These are phyloP conservation scores for Trypanosomatidae sp. DNA, from an alignment of 208 protist species.

Conservation along the genomic window DNA sequence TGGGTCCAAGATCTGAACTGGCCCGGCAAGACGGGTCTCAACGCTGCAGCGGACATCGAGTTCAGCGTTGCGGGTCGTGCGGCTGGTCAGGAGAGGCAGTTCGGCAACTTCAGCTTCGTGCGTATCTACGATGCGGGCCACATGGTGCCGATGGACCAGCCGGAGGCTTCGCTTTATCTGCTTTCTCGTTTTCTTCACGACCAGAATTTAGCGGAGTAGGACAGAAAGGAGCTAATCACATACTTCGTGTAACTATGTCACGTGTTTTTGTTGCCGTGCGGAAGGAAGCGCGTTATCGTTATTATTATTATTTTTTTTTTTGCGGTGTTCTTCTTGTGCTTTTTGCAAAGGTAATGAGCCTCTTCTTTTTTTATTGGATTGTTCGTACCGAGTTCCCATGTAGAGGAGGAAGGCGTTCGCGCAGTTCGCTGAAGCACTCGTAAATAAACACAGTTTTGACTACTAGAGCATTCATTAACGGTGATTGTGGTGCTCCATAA, in stretches of 20 bases:
- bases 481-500: no score
- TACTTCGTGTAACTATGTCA: no score
- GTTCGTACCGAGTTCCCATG: no score
- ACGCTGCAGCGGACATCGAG: conserved; percentile 37
- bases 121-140: conserved; percentile 82
- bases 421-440: no score
- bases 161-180: conserved; percentile 47
- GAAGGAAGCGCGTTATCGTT: background rate
- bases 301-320: no score
- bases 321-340: no score
- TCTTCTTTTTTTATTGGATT: background rate
- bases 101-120: conserved; percentile 75
- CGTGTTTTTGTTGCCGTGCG: background rate
- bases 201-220: conserved; percentile 1
- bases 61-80: conserved; percentile 29
- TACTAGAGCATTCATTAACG: no score
- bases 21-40: conserved; percentile 61
- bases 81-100: conserved; percentile 31
- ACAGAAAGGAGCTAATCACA: no score
- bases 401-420: no score
- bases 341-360: background rate
- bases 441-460: no score
- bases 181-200: conserved; percentile 49
- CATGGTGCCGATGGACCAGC: conserved; percentile 91
- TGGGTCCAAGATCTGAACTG: conserved; percentile 80